A percentile compares a stretch with the other conserved stretches of the same genome.
phyloP scores from a whole-genome alignment of 768 basidiomycete genomes.

The Kwoniella bestiolae region DNA sequence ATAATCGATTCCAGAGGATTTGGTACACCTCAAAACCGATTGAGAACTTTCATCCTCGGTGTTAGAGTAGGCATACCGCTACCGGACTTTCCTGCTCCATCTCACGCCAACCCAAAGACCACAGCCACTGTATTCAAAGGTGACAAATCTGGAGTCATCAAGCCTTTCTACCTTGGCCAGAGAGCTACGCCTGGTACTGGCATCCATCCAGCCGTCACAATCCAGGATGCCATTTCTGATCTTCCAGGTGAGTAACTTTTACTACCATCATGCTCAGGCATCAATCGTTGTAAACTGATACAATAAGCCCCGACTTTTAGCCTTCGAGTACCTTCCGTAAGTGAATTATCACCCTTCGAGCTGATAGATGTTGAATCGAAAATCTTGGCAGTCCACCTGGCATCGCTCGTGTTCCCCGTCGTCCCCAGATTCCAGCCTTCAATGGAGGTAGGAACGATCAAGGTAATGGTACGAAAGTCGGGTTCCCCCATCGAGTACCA shows the following conservation, averaged over 20 bases:
- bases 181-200: slow-evolving; percentile 33
- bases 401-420: not conserved
- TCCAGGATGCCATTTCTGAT: slow-evolving; percentile 35
- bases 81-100: slow-evolving; percentile 32
- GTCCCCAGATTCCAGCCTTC: slow-evolving; percentile 6
- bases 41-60: slow-evolving; percentile 31
- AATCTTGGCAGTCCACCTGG: not conserved
- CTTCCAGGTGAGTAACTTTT: slow-evolving; percentile 30
- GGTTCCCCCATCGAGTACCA: slow-evolving; percentile 11
- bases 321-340: slow-evolving; percentile 19
- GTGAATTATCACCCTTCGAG: not conserved
- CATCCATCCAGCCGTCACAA: slow-evolving; percentile 29
- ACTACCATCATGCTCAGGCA: not conserved
- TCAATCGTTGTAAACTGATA: not conserved
- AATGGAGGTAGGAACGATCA: not conserved
- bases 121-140: slow-evolving; percentile 19
- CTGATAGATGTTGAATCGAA: not conserved
- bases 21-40: slow-evolving; percentile 40
- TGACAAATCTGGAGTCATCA: not conserved
- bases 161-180: slow-evolving; percentile 16
- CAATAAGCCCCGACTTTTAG: not conserved
- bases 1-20: slow-evolving; percentile 31
- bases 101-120: slow-evolving; percentile 32
- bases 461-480: slow-evolving; percentile 18
- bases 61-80: slow-evolving; percentile 27